phyloP scores from a whole-genome alignment of 2,329 filamentous ascomycete genomes.

The Coniochaeta sp. region DNA sequence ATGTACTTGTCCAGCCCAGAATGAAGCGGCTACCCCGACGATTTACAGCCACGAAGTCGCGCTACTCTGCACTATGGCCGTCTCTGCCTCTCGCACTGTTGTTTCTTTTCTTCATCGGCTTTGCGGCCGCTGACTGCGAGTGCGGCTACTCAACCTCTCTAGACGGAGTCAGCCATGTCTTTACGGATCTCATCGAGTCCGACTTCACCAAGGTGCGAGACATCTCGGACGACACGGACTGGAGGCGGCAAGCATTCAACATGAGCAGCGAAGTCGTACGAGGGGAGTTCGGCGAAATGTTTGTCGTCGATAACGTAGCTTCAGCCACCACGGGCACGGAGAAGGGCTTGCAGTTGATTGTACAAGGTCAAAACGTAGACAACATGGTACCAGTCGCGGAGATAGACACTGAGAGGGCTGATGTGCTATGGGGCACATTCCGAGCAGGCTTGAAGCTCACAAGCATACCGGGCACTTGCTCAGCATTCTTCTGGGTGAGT shows the following conservation, averaged over 20 bases:
- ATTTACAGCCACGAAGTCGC: too few relatives aligned
- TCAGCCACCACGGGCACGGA: constrained; percentile 25
- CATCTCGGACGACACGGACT: constrained; percentile 46
- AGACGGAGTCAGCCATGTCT: constrained; percentile 36
- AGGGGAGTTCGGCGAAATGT: constrained; percentile 60
- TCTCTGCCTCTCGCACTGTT: background rate
- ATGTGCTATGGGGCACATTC: constrained; percentile 65
- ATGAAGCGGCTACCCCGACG: too few relatives aligned
- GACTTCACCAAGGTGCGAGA: constrained; percentile 56
- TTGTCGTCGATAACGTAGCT: constrained; percentile 45
- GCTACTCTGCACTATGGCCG: too few relatives aligned
- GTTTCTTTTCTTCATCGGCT: constrained; percentile 10
- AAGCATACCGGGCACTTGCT: constrained; percentile 57
- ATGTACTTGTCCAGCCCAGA: too few relatives aligned
- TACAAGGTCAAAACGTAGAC: constrained; percentile 33
- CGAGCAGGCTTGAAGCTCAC: constrained; percentile 60
- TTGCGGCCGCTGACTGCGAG: constrained; percentile 47
- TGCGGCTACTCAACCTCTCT: constrained; percentile 60
- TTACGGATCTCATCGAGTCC: constrained; percentile 63
- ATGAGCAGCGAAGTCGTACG: constrained; percentile 47
- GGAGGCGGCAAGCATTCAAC: constrained; percentile 62
- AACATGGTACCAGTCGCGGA: constrained; percentile 53
- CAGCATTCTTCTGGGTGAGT: constrained; percentile 70
- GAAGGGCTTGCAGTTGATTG: constrained; percentile 49
- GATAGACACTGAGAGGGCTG: constrained; percentile 49